Conservation (phyloP, 306 rosid species). For the Prunus armeniaca region DNA sequence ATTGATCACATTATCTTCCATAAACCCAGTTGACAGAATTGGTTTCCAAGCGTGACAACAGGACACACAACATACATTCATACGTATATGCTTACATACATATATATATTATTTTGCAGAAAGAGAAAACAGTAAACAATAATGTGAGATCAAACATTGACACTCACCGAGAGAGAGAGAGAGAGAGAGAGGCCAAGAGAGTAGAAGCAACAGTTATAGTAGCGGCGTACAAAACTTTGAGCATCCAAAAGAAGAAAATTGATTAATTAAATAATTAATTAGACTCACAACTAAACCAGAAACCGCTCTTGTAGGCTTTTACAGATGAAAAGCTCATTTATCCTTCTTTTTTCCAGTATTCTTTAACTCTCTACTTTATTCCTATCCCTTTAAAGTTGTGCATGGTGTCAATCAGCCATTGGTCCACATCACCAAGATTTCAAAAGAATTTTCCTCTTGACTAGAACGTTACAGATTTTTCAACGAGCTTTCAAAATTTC, state of each 20-base stretch:
- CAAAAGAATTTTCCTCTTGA: neutral
- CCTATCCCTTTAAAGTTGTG: neutral
- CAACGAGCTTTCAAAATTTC: neutral
- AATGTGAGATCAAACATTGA: neutral
- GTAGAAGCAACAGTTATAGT: neutral
- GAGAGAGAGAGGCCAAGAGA: neutral
- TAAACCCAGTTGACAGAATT: neutral
- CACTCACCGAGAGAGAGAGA: neutral
- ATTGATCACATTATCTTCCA: neutral
- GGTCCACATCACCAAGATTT: conserved; percentile 7
- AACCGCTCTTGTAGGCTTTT: conserved; percentile 5
- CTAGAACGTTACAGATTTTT: conserved; percentile 6
- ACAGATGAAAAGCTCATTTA: neutral
- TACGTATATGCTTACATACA: neutral
- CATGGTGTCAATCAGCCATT: neutral
- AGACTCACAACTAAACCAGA: neutral
- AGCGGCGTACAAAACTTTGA: neutral
- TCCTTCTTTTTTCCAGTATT: neutral
- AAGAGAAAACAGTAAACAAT: neutral
- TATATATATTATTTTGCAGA: neutral
- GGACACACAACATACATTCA: neutral
- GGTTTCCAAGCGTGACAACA: neutral
- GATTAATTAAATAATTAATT: neutral
- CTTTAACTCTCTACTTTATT: neutral
- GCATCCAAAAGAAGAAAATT: neutral